These are phyloP conservation scores for Leccinum arenicola DNA, from an alignment of 768 basidiomycete species.

Conservation along the genomic window DNA sequence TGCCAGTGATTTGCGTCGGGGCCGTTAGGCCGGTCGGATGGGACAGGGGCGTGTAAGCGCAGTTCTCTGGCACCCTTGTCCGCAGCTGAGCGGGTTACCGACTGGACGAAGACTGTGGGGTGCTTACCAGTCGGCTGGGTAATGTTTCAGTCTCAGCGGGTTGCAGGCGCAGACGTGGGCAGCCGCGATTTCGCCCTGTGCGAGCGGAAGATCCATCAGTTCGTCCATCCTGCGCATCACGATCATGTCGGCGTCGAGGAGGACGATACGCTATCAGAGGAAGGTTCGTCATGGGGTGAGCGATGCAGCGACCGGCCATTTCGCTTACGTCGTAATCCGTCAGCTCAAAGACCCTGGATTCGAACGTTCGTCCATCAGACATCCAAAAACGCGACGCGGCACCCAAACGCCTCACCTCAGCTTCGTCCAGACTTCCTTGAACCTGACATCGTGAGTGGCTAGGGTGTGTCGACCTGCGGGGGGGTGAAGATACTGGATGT, in stretches of 20 bases:
- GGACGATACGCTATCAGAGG: slow-evolving; percentile 61
- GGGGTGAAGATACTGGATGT: slow-evolving; percentile 61
- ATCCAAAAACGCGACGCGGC: neutral
- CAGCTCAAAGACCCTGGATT: slow-evolving; percentile 55
- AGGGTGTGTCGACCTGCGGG: slow-evolving; percentile 37
- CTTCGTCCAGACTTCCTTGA: slow-evolving; percentile 67
- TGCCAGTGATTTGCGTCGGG: slow-evolving; percentile 38
- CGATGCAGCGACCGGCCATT: neutral
- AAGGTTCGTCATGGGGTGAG: neutral
- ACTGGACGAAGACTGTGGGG: neutral
- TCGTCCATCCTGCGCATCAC: slow-evolving; percentile 82
- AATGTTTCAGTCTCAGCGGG: slow-evolving; percentile 77
- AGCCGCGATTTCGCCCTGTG: slow-evolving; percentile 77
- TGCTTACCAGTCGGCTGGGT: slow-evolving; percentile 81
- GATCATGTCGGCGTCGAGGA: slow-evolving; percentile 89
- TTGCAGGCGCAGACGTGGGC: slow-evolving; percentile 94
- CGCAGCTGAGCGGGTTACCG: slow-evolving; percentile 1
- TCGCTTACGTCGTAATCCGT: slow-evolving; percentile 59
- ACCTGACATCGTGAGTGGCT: slow-evolving; percentile 42
- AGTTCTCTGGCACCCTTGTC: slow-evolving; percentile 84
- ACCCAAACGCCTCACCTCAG: slow-evolving; percentile 36
- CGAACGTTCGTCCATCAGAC: neutral
- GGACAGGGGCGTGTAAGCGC: slow-evolving; percentile 63
- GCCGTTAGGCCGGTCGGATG: slow-evolving; percentile 47
- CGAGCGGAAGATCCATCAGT: slow-evolving; percentile 52